A percentile compares a stretch with the other conserved stretches of the same genome.
phyloP scores from a whole-genome alignment of 169 alveolate species.

The Eimeria sp. region DNA sequence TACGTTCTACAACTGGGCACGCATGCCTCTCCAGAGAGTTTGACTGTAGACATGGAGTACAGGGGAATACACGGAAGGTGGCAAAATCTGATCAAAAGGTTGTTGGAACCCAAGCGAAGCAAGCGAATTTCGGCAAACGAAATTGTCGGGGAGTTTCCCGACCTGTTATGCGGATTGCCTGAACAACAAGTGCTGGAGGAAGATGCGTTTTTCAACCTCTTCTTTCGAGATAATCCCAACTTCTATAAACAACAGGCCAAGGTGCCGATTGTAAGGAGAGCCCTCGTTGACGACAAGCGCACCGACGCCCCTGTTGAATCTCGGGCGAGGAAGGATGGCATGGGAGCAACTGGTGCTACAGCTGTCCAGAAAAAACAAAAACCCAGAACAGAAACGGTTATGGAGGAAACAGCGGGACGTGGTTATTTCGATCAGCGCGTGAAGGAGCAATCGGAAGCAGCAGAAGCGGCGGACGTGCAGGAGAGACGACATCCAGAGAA shows the following conservation, averaged over 20 bases:
- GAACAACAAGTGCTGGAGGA: neutral
- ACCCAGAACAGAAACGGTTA: neutral
- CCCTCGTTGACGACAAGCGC: neutral
- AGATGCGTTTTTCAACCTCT: neutral
- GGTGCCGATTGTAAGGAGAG: neutral
- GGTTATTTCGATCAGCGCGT: neutral
- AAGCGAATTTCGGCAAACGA: slow-evolving; percentile 5
- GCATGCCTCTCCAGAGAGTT: neutral
- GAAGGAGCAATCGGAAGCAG: neutral
- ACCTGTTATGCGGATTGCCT: neutral
- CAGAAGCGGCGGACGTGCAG: neutral
- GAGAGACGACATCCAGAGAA: neutral
- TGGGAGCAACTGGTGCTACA: neutral
- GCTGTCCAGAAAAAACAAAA: neutral
- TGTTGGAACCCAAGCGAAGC: neutral
- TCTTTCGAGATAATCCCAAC: neutral
- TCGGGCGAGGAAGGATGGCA: neutral
- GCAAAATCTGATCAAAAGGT: neutral
- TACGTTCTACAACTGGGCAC: neutral
- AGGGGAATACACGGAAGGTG: neutral
- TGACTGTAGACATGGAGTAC: neutral
- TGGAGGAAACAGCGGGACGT: neutral
- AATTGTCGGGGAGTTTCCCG: neutral
- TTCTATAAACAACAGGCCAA: neutral
- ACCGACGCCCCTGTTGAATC: neutral